Evolutionary conservation across 441 rosid genomes (phyloP).

Genomic region (Jatropha podagrica): DNA sequence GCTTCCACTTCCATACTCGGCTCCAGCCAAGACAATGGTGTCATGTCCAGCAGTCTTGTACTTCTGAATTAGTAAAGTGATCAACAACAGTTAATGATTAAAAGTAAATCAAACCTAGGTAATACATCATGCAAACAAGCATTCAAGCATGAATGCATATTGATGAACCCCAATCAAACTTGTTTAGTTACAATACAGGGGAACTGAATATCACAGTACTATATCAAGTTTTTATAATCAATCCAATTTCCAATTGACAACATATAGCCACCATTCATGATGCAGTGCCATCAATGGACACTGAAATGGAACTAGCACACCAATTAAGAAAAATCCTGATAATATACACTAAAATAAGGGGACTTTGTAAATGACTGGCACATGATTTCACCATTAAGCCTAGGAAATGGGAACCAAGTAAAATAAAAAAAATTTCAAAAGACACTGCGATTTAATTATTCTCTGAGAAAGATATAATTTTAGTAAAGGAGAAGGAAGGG

Average conservation of each 20-base stretch:
- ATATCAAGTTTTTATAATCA: not conserved
- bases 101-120: not conserved
- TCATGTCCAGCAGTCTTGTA: conserved; percentile 78
- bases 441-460: not conserved
- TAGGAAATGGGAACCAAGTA: not conserved
- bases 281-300: not conserved
- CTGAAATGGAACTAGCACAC: not conserved
- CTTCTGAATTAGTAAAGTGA: conserved; percentile 46
- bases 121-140: not conserved
- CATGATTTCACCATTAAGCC: not conserved
- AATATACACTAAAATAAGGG: not conserved
- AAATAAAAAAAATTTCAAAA: not conserved
- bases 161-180: not conserved
- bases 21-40: conserved; percentile 91
- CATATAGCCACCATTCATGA: not conserved
- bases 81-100: not conserved
- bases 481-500: not conserved
- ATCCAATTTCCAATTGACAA: not conserved
- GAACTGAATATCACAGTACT: not conserved
- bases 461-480: not conserved
- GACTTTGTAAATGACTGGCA: not conserved
- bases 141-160: not conserved
- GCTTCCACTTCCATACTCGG: conserved; percentile 99
- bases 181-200: too few species aligned
- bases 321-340: not conserved